Conservation (phyloP, 2,329 filamentous ascomycete species). For the Colletotrichum sp. region DNA sequence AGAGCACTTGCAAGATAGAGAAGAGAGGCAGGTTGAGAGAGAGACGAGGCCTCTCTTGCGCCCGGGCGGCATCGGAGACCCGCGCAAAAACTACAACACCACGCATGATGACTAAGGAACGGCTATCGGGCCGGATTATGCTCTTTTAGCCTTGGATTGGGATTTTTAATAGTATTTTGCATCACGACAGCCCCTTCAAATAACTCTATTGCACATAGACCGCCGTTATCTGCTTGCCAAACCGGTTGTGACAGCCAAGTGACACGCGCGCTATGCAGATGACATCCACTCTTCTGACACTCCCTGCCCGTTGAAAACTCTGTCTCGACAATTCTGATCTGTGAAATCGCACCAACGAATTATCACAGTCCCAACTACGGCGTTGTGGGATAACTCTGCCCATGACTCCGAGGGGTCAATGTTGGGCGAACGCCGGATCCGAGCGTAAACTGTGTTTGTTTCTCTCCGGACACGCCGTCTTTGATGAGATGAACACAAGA, state of each 20-base stretch:
- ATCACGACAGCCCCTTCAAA: not conserved
- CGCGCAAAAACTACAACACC: constrained; percentile 43
- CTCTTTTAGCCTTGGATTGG: not conserved
- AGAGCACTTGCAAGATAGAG: constrained; percentile 54
- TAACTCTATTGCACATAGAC: not conserved
- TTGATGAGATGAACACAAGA: not conserved
- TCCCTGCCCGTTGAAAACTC: not conserved
- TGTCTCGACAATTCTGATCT: not conserved
- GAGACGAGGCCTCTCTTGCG: constrained; percentile 57
- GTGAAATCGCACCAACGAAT: not conserved
- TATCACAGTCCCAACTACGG: not conserved
- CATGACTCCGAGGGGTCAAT: not conserved
- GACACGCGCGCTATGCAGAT: not conserved
- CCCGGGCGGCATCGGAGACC: constrained; percentile 55
- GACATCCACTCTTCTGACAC: not conserved
- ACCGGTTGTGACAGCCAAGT: not conserved
- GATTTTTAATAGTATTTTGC: not conserved
- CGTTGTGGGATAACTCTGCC: not conserved
- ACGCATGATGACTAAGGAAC: constrained; percentile 18
- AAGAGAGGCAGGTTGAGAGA: constrained; percentile 54
- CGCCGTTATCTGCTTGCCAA: not conserved
- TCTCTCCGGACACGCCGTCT: not conserved
- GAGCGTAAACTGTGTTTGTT: not conserved
- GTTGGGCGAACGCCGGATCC: not conserved
- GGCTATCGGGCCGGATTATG: not conserved